Conservation (phyloP, 2,329 filamentous ascomycete genomes). For the Alternaria sp. region DNA sequence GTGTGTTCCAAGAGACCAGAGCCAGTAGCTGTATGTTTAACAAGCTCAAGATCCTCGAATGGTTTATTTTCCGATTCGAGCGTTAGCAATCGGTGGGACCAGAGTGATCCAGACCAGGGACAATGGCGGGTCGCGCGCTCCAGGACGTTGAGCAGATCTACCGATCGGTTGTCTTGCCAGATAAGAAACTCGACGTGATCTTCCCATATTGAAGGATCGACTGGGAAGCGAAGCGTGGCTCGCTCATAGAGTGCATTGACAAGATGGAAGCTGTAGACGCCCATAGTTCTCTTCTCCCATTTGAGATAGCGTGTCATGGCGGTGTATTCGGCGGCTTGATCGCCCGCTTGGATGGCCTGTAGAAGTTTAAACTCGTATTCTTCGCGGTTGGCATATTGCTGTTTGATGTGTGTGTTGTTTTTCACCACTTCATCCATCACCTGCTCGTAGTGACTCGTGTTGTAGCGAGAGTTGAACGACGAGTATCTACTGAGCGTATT, state of each 20-base stretch:
- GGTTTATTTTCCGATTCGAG: constrained; percentile 80
- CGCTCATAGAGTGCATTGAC: constrained; percentile 76
- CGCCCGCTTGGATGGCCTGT: constrained; percentile 64
- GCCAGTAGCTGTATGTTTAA: constrained; percentile 92
- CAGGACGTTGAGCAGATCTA: constrained; percentile 72
- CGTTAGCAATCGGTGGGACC: constrained; percentile 87
- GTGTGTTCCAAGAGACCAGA: constrained; percentile 84
- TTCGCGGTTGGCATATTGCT: constrained; percentile 71
- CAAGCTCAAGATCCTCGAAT: constrained; percentile 83
- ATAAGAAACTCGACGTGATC: constrained; percentile 81
- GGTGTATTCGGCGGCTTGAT: constrained; percentile 65
- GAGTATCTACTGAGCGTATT: constrained; percentile 79
- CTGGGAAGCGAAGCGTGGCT: constrained; percentile 76
- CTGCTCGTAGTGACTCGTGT: constrained; percentile 74
- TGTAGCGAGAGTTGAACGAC: constrained; percentile 76
- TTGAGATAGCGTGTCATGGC: constrained; percentile 76
- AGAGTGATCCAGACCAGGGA: constrained; percentile 89
- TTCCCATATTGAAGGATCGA: constrained; percentile 80
- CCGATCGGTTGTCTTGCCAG: constrained; percentile 56
- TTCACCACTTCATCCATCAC: constrained; percentile 75
- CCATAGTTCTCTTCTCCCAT: constrained; percentile 78
- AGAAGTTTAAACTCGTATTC: constrained; percentile 72
- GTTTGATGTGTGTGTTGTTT: constrained; percentile 70
- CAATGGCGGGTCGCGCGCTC: constrained; percentile 88
- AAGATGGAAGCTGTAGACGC: constrained; percentile 62